Percentiles rank a stretch among this genome's conserved stretches.
phyloP scores from a whole-genome alignment of 768 basidiomycete species.

The Sporobolomyces pararoseus region DNA sequence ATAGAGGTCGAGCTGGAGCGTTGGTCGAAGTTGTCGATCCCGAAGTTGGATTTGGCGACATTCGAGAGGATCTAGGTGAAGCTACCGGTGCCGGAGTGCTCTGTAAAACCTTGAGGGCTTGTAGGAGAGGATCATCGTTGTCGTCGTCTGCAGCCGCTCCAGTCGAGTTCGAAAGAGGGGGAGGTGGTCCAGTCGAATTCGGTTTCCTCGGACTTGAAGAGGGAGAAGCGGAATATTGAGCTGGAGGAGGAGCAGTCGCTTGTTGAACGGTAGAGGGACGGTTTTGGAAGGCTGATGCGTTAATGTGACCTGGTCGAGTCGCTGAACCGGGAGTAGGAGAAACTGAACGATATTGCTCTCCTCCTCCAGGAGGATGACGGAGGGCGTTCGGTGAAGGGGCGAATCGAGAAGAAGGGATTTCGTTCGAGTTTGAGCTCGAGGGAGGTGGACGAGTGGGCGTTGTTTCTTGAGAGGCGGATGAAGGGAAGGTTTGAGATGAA shows the following conservation, averaged over 20 bases:
- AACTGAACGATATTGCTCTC: not conserved
- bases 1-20: conserved; percentile 31
- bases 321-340: not conserved
- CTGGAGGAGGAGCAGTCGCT: conserved; percentile 29
- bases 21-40: not conserved
- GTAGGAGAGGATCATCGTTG: conserved; percentile 39
- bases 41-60: conserved; percentile 10
- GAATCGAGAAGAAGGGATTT: conserved; percentile 40
- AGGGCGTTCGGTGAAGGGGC: conserved; percentile 23
- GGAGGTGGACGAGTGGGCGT: not conserved
- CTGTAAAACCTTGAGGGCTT: conserved; percentile 50
- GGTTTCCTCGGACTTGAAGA: not conserved
- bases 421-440: conserved; percentile 9
- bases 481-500: not conserved
- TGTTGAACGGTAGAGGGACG: not conserved
- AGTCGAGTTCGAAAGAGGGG: too few species aligned
- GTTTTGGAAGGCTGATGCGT: conserved; percentile 35
- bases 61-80: conserved; percentile 7
- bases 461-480: conserved; percentile 1
- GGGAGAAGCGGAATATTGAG: conserved; percentile 23
- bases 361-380: not conserved
- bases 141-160: conserved; percentile 42
- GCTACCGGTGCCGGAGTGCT: conserved; percentile 71
- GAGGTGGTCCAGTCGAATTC: conserved; percentile 51
- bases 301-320: conserved; percentile 27